A percentile compares a stretch with the other conserved stretches of the same genome.
Evolutionary conservation across 228 moss, liverwort and hornwort genomes (phyloP).

Genomic region (Sphagnum magellanicum): DNA sequence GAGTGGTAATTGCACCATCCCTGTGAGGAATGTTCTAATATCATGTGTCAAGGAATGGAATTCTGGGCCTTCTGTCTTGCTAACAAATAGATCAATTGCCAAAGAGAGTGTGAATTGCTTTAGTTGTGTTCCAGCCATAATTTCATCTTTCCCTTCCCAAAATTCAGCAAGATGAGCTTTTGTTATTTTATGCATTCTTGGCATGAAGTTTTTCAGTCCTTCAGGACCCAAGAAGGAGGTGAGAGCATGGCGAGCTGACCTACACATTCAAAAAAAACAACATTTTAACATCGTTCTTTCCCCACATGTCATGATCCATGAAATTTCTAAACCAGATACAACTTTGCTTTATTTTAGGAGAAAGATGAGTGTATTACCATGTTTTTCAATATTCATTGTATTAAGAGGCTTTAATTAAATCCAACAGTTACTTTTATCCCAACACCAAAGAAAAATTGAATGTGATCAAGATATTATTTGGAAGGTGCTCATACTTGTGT

Average conservation of each 20-base stretch:
- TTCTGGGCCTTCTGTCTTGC: slow-evolving; percentile 10
- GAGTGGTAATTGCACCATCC: slow-evolving; percentile 19
- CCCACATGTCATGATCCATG: too few species aligned
- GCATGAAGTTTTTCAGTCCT: slow-evolving; percentile 19
- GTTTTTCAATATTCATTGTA: too few species aligned
- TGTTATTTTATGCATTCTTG: slow-evolving; percentile 18
- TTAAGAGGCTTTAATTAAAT: too few species aligned
- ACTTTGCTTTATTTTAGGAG: too few species aligned
- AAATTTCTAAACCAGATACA: too few species aligned
- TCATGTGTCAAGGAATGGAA: background rate
- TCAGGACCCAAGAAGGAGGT: slow-evolving; percentile 23
- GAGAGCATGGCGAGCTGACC: slow-evolving; percentile 20
- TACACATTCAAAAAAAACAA: background rate
- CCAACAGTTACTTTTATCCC: too few species aligned
- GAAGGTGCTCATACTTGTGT: slow-evolving; percentile 10
- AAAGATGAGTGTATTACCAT: too few species aligned
- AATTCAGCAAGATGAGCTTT: slow-evolving; percentile 16
- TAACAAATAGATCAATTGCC: slow-evolving; percentile 14
- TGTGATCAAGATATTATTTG: too few species aligned
- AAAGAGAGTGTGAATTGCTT: slow-evolving; percentile 29
- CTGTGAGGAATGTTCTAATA: background rate
- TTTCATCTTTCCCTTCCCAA: slow-evolving; percentile 23
- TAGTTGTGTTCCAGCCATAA: slow-evolving; percentile 7
- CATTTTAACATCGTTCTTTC: too few species aligned
- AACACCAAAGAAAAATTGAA: too few species aligned